These are phyloP conservation scores for Solanum chmielewskii DNA, from an alignment of 257 asterid genomes.

Conservation along the genomic window DNA sequence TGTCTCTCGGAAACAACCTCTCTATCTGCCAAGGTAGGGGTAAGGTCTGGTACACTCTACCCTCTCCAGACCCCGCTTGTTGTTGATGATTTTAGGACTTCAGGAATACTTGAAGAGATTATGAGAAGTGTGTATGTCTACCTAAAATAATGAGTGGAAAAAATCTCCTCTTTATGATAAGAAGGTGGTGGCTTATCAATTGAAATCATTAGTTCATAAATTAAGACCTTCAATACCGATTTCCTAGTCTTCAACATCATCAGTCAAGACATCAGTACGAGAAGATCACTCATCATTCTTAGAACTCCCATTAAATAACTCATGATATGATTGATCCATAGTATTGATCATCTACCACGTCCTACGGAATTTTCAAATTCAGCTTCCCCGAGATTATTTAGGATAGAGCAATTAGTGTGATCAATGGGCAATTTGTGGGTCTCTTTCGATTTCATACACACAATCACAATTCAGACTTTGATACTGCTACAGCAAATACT, in stretches of 20 bases:
- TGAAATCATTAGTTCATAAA: neutral
- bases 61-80: neutral
- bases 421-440: neutral
- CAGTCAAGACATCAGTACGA: neutral
- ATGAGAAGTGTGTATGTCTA: neutral
- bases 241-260: neutral
- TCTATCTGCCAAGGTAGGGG: too few relatives aligned
- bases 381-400: neutral
- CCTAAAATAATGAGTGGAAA: neutral
- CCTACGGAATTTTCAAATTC: neutral
- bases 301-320: neutral
- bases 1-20: neutral
- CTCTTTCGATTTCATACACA: neutral
- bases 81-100: neutral
- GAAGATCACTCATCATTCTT: neutral
- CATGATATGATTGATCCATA: neutral
- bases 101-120: neutral
- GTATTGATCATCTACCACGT: neutral
- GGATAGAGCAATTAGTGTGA: neutral
- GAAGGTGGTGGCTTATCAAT: neutral
- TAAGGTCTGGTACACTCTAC: neutral
- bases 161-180: neutral
- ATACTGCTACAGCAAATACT: neutral
- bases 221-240: neutral
- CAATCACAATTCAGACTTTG: neutral